Evolutionary conservation across 2,329 filamentous ascomycete species (phyloP).

Genomic region (Alternaria viburni): DNA sequence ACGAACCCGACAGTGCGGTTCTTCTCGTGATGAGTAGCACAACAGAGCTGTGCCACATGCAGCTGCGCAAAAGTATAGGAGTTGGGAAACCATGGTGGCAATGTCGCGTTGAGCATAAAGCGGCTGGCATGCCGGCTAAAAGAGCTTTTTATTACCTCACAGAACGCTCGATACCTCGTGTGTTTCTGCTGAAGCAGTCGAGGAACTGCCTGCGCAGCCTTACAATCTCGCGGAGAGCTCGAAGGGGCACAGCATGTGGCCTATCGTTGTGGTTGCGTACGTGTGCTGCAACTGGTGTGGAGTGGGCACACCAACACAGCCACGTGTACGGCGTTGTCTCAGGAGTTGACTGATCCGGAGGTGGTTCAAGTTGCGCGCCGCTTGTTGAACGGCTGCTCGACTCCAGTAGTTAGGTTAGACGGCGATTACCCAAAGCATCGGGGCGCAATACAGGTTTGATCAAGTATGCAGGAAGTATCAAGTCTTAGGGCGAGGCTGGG

Average conservation of each 20-base stretch:
- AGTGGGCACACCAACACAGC: not conserved
- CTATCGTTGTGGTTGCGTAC: not conserved
- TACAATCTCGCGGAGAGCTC: not conserved
- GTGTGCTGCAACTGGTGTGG: not conserved
- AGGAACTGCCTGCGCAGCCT: not conserved
- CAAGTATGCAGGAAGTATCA: not conserved
- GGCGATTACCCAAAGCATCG: not conserved
- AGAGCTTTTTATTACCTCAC: not conserved
- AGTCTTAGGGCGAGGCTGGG: not conserved
- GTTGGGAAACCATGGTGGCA: not conserved
- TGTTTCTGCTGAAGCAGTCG: not conserved
- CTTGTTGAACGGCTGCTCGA: not conserved
- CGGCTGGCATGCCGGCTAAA: constrained; percentile 3
- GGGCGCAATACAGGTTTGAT: not conserved
- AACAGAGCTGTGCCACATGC: not conserved
- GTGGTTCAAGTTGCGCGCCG: not conserved
- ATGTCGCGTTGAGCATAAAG: not conserved
- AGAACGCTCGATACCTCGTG: not conserved
- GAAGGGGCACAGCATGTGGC: not conserved
- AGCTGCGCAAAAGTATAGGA: not conserved
- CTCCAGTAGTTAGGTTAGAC: not conserved
- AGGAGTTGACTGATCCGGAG: not conserved
- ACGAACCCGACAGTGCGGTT: not conserved
- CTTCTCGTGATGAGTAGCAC: constrained; percentile 1
- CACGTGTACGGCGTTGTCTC: not conserved